Evolutionary conservation across 768 basidiomycete species (phyloP), one percentile per base, ranked within the genome.

Genomic region (Tulasnella sp.): DNA sequence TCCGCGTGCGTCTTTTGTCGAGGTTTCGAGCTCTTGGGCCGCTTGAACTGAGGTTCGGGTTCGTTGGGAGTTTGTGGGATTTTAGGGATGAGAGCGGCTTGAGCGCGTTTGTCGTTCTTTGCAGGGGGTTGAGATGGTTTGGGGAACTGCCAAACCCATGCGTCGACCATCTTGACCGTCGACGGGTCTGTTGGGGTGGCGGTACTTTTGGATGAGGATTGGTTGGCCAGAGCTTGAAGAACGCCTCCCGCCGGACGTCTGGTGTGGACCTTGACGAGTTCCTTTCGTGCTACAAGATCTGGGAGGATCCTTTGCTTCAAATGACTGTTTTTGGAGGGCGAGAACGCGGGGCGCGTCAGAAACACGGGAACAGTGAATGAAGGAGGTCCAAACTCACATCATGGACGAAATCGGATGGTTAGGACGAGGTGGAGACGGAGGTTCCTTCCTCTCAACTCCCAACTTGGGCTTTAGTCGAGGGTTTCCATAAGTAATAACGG

Each of bases 281-380:
- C 76, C 21, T 40, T 56, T 24, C 76, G 76, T 24, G 76, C 76
- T 19, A 77, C 76, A n/a, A 77, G 52, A 18, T 56, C 36, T 31
- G 76, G 76, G 18, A 77, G 76, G 76, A 77, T 56, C 16, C 76
- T 21, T 34, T n/a, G 48, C 58, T 77, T 77, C 46, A 77, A 56
- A 7, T 27, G 27, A 68, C 62, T 68, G 34, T 34, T 68, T 68
- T 68, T 27, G 14, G 31, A 14, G 12, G 21, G 48, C 48, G 21
- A 34, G 34, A 9, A 68, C 34, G 27, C n/a, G 34, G 5, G 62
- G 18, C 14, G 18, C 14, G 62, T 68, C 27, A 68, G 27, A 68
- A 68, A 68, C 18, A 24, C 48, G 48, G 62, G 27, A 68, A 68
- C 9, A 5, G 27, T 16, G 3, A 34, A 27, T 34, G 34, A 68